A percentile compares a stretch with the other conserved stretches of the same genome.
Conservation (phyloP, 176 grass and related monocot species). For the Elymus sibiricus region DNA sequence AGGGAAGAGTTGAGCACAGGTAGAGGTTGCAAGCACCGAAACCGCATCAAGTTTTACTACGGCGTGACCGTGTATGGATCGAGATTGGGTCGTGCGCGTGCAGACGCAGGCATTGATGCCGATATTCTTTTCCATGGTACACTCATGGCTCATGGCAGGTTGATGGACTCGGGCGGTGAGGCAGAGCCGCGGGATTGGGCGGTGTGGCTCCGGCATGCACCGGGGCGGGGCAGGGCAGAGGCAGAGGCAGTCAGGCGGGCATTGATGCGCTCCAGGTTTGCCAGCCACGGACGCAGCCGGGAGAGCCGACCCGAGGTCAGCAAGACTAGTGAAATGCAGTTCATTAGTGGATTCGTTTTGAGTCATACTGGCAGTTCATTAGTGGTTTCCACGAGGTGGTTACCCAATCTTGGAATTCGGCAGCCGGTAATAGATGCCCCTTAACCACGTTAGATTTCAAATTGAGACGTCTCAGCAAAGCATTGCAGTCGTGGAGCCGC, state of each 20-base stretch:
- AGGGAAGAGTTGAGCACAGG: no score
- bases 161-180: not conserved
- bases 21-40: not conserved
- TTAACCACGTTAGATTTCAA: no score
- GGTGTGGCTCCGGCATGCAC: not conserved
- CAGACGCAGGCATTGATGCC: not conserved
- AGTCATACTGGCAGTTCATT: no score
- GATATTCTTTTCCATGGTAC: not conserved
- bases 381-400: no score
- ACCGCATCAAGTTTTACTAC: not conserved
- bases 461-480: no score
- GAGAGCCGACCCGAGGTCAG: not conserved
- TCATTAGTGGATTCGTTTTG: no score
- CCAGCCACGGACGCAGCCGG: not conserved
- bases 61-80: no score
- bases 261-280: not conserved
- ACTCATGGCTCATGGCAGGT: not conserved
- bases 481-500: no score
- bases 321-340: not conserved
- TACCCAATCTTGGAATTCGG: no score
- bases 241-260: not conserved
- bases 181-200: not conserved
- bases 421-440: no score
- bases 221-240: no score
- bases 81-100: not conserved